Conservation (phyloP, 2,329 filamentous ascomycete species). For the Trichophaea hybrida region DNA sequence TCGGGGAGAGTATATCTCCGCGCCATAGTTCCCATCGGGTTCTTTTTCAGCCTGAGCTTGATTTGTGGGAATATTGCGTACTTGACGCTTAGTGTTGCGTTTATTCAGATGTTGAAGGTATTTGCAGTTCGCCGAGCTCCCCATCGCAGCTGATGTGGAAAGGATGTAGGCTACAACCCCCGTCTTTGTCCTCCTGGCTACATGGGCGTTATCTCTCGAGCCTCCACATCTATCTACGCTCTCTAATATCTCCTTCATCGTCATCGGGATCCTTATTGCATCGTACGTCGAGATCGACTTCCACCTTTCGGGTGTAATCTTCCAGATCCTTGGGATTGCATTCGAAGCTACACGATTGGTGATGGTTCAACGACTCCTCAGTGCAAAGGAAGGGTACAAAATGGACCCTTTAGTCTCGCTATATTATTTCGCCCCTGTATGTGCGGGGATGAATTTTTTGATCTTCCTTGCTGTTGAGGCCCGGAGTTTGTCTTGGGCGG, state of each 20-base stretch:
- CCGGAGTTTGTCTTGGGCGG: constrained; percentile 51
- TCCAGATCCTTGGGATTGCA: constrained; percentile 61
- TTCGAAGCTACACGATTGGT: constrained; percentile 73
- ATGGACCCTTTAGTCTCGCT: constrained; percentile 82
- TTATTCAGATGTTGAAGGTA: constrained; percentile 98
- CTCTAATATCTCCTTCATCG: constrained; percentile 86
- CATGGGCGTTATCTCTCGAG: constrained; percentile 72
- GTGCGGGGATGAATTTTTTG: constrained; percentile 64
- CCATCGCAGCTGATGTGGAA: neutral
- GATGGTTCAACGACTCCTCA: constrained; percentile 71
- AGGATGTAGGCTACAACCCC: constrained; percentile 66
- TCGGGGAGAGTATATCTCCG: constrained; percentile 83
- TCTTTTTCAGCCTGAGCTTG: constrained; percentile 91
- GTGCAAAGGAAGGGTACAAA: constrained; percentile 64
- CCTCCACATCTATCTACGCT: constrained; percentile 75
- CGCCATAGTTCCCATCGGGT: constrained; percentile 83
- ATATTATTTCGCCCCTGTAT: constrained; percentile 80
- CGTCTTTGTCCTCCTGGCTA: constrained; percentile 72
- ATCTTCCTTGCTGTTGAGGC: constrained; percentile 62
- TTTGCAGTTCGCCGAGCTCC: neutral
- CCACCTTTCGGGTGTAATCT: constrained; percentile 62
- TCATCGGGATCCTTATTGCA: constrained; percentile 84
- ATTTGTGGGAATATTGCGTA: constrained; percentile 96
- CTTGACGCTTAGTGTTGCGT: constrained; percentile 85
- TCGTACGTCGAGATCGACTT: constrained; percentile 95